Evolutionary conservation across 306 rosid species (phyloP).

Genomic region (Lagenaria siceraria): DNA sequence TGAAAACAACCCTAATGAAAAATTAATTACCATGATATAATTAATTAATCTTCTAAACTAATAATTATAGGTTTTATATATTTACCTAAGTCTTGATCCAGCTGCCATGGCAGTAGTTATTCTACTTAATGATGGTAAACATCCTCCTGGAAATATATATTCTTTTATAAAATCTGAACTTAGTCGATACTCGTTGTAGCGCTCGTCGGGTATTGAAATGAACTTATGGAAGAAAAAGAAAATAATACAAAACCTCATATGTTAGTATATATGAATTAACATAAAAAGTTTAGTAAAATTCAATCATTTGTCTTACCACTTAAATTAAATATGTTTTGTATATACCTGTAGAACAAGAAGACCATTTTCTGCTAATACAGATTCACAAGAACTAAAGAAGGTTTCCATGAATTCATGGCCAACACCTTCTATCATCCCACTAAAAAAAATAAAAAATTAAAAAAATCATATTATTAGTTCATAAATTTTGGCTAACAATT

Average conservation of each 20-base stretch:
- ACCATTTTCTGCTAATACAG: constrained; percentile 57
- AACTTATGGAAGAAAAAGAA: constrained; percentile 33
- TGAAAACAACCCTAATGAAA: no score
- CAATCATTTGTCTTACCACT: no score
- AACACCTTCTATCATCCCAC: constrained; percentile 73
- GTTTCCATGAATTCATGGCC: constrained; percentile 74
- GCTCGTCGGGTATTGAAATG: constrained; percentile 57
- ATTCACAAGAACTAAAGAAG: constrained; percentile 70
- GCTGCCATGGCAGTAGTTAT: constrained; percentile 58
- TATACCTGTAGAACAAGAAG: constrained; percentile 67
- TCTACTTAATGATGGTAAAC: constrained; percentile 67
- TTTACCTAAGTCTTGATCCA: constrained; percentile 56
- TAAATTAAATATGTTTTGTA: no score
- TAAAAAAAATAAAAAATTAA: not conserved
- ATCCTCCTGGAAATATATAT: constrained; percentile 75
- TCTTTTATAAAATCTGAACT: constrained; percentile 78
- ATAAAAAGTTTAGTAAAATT: no score
- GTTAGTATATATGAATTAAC: no score
- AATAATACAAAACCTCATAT: no score
- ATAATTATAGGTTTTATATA: no score
- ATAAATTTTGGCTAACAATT: no score
- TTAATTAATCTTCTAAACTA: no score
- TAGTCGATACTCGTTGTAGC: constrained; percentile 49
- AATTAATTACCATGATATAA: no score
- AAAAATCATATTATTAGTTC: no score